phyloP scores from a whole-genome alignment of 305 asterid genomes.

The Fraxinus dipetala region DNA sequence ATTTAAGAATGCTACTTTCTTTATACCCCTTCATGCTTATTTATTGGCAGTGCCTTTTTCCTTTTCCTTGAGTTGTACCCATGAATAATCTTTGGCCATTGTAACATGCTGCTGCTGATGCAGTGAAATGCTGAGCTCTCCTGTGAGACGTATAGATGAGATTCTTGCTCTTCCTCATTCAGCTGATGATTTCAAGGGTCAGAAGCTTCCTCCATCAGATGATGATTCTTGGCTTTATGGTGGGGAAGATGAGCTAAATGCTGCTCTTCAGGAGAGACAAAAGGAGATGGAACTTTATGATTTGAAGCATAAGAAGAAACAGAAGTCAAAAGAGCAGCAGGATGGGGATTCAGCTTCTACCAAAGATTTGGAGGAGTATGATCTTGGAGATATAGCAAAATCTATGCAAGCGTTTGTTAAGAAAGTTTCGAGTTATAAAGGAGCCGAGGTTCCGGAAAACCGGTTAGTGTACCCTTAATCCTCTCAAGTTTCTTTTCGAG shows the following conservation, averaged over 20 bases:
- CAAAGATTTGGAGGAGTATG: constrained; percentile 42
- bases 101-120: constrained; percentile 29
- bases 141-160: constrained; percentile 72
- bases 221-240: constrained; percentile 94
- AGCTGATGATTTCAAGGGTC: constrained; percentile 53
- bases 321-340: constrained; percentile 50
- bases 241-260: constrained; percentile 80
- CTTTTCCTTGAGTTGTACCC: not conserved
- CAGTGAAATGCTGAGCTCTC: constrained; percentile 81
- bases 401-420: constrained; percentile 81
- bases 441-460: constrained; percentile 83
- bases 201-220: constrained; percentile 77
- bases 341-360: constrained; percentile 48
- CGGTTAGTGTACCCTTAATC: constrained; percentile 41
- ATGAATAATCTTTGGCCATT: constrained; percentile 10
- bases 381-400: constrained; percentile 73
- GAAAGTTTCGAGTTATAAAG: constrained; percentile 70
- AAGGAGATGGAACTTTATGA: constrained; percentile 76
- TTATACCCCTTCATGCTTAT: not conserved
- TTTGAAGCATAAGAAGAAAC: constrained; percentile 55
- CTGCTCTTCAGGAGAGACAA: constrained; percentile 83
- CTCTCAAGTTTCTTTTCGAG: constrained; percentile 13
- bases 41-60: not conserved
- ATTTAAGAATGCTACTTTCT: not conserved
- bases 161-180: constrained; percentile 75